Evolutionary conservation across 305 asterid species (phyloP), one percentile per base, ranked within the genome.

Genomic region (Petunia hybrid): DNA sequence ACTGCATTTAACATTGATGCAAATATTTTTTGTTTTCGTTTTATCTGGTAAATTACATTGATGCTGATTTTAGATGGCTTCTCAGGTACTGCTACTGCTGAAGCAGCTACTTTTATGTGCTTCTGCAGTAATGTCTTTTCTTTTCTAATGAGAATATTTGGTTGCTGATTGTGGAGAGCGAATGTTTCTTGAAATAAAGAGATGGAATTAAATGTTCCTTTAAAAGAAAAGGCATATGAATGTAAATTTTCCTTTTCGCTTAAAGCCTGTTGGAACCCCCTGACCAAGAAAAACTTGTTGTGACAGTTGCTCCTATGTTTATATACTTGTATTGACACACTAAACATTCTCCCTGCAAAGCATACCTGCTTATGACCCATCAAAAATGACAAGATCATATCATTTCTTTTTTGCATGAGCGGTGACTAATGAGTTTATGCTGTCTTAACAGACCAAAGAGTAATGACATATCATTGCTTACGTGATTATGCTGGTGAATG

Each of bases 1-100:
- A 85, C 78, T 76, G 39, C 63, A 80, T 68, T 56, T 55, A 42
- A 14, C 38, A 67, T 77, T 3, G 10, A 61, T 77, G 56, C 53
- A 10, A 61, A 41, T 69, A 56, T 42, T 35, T 39, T 77, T 59
- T 31, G 31, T 22, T 22, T 22, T 22, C 31, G 31, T 46, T 65
- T 22, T 41, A 55, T 5, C 76, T 14, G 31, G 13, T 16, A 41
- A 39, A 6, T 5, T 16, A 51, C 56, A 51, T 51, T 51, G 56
- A 51, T 51, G 56, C 10, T 10, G 10, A 51, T 8, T 8, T 9
- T 51, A 51, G 14, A 51, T 51, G 56, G 56, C 56, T 51, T 69
- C 51, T 12, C 10, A 3, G 16, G 70, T 64, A 31, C 9, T 64
- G 38, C 45, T 64, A 41, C 70, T 64, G 38, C 43, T 36, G 38